Evolutionary conservation across 768 basidiomycete species (phyloP).

Genomic region (Ephemerocybe angulata): DNA sequence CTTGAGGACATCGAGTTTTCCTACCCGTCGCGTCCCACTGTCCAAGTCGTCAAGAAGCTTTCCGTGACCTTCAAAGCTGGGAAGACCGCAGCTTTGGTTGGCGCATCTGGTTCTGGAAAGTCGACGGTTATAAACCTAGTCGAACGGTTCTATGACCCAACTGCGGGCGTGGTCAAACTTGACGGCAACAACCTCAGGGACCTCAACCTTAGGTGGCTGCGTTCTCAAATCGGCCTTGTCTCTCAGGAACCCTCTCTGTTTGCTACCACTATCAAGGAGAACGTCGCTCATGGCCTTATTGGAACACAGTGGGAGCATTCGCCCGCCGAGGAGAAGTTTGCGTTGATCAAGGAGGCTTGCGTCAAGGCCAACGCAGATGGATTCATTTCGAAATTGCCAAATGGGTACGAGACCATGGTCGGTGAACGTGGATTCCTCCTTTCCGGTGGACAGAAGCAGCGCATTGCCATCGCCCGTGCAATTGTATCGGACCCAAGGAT

Average conservation of each 20-base stretch:
- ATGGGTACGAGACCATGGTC: slow-evolving; percentile 84
- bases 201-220: slow-evolving; percentile 82
- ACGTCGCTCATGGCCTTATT: slow-evolving; percentile 84
- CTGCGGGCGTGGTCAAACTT: slow-evolving; percentile 59
- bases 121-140: slow-evolving; percentile 75
- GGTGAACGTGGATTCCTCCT: slow-evolving; percentile 86
- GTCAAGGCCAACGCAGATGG: slow-evolving; percentile 87
- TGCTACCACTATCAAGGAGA: slow-evolving; percentile 76
- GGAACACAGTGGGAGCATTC: slow-evolving; percentile 64
- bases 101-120: slow-evolving; percentile 77
- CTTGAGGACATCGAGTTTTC: slow-evolving; percentile 75
- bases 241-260: slow-evolving; percentile 87
- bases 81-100: slow-evolving; percentile 74
- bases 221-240: slow-evolving; percentile 83
- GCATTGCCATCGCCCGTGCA: slow-evolving; percentile 85
- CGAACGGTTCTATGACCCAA: slow-evolving; percentile 87
- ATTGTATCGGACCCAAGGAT: slow-evolving; percentile 87
- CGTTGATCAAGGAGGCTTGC: slow-evolving; percentile 78
- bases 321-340: slow-evolving; percentile 70
- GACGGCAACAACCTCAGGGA: slow-evolving; percentile 73
- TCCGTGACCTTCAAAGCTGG: slow-evolving; percentile 67
- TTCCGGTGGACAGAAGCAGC: slow-evolving; percentile 85
- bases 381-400: slow-evolving; percentile 76
- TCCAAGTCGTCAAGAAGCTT: slow-evolving; percentile 75
- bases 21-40: slow-evolving; percentile 81